Percentiles rank a stretch among this genome's conserved stretches.
These are phyloP conservation scores for Cercospora sesami DNA, from an alignment of 2,329 filamentous ascomycete species.

Conservation along the genomic window DNA sequence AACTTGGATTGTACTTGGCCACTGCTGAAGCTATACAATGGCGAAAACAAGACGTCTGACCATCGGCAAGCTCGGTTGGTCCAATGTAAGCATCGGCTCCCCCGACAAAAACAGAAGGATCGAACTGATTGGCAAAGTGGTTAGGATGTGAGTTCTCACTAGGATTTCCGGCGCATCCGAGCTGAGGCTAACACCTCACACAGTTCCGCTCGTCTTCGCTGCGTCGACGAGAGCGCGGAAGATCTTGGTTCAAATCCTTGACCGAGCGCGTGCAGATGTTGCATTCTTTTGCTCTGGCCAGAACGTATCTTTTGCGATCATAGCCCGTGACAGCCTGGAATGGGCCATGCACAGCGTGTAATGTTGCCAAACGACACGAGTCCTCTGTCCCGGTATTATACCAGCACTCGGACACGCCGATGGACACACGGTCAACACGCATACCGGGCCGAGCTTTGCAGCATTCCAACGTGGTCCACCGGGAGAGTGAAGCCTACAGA, in stretches of 20 bases:
- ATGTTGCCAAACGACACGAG: background rate
- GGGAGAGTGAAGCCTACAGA: background rate
- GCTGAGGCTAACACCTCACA: background rate
- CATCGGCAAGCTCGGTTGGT: constrained; percentile 8
- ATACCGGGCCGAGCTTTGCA: background rate
- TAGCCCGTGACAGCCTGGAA: background rate
- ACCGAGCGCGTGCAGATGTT: constrained; percentile 4
- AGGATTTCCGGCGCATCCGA: background rate
- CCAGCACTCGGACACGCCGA: background rate
- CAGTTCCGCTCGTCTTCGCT: constrained; percentile 4
- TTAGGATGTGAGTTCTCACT: constrained; percentile 6
- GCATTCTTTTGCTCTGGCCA: background rate
- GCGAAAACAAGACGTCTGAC: background rate
- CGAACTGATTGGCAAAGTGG: constrained; percentile 6
- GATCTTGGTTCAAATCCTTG: constrained; percentile 1
- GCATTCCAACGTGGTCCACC: background rate
- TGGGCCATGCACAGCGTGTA: background rate
- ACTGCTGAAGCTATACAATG: background rate
- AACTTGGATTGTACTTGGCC: background rate
- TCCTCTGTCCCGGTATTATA: background rate
- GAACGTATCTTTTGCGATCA: background rate
- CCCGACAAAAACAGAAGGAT: background rate
- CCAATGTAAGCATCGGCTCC: constrained; percentile 2
- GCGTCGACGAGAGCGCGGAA: background rate
- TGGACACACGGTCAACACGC: background rate